Evolutionary conservation across 768 basidiomycete genomes (phyloP).

Genomic region (Pleurotus eryngii): DNA sequence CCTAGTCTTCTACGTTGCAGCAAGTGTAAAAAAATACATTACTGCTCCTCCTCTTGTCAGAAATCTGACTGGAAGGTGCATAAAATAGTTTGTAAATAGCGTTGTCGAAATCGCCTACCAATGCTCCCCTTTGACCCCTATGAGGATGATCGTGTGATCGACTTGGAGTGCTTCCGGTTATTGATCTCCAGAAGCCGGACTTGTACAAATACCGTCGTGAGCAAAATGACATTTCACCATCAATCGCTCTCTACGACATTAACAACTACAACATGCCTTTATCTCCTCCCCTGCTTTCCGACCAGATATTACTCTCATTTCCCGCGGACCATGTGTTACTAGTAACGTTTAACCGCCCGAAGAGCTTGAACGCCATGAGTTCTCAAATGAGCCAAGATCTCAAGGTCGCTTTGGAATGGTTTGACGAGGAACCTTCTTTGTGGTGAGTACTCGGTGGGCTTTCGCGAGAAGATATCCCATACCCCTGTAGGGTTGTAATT

Average conservation of each 20-base stretch:
- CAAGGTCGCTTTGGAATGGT: slow-evolving; percentile 58
- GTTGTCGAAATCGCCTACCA: too few relatives aligned
- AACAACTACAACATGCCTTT: slow-evolving; percentile 10
- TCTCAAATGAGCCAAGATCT: slow-evolving; percentile 55
- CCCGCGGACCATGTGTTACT: slow-evolving; percentile 48
- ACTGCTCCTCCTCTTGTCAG: slow-evolving; percentile 30
- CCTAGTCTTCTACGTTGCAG: slow-evolving; percentile 22
- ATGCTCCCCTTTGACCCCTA: too few relatives aligned
- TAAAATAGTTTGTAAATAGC: neutral
- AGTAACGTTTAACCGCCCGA: slow-evolving; percentile 65
- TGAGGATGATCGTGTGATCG: too few relatives aligned
- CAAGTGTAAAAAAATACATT: slow-evolving; percentile 26
- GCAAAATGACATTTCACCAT: neutral
- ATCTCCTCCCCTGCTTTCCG: slow-evolving; percentile 30
- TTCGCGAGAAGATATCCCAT: slow-evolving; percentile 7
- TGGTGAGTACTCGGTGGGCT: slow-evolving; percentile 47
- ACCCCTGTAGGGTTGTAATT: slow-evolving; percentile 58
- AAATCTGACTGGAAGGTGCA: slow-evolving; percentile 8
- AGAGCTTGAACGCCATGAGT: slow-evolving; percentile 71
- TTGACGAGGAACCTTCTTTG: slow-evolving; percentile 65
- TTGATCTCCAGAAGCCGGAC: neutral
- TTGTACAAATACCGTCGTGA: neutral
- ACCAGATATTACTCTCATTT: slow-evolving; percentile 33
- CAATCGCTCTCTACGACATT: neutral
- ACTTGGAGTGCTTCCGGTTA: neutral